A percentile compares a stretch with the other conserved stretches of the same genome.
phyloP scores from a whole-genome alignment of 1,284 basidiomycete genomes.

The Ganoderma multipileum region DNA sequence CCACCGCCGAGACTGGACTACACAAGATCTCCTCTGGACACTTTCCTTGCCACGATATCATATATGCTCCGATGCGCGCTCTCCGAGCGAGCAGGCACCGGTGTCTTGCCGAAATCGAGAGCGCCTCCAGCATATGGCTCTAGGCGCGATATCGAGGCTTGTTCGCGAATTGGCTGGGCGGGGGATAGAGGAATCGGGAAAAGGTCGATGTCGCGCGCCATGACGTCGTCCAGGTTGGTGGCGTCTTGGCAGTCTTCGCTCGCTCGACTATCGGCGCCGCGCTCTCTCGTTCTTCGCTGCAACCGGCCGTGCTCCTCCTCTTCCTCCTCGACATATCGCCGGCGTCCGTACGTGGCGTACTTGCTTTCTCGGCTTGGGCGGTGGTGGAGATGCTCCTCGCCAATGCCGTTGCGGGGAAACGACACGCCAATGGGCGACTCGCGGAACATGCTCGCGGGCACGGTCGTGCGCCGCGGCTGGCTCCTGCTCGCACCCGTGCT shows the following conservation, averaged over 20 bases:
- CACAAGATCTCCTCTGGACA: constrained; percentile 13
- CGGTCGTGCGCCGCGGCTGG: constrained; percentile 16
- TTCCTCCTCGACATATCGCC: constrained; percentile 8
- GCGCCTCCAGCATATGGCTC: constrained; percentile 25
- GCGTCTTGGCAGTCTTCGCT: constrained; percentile 23
- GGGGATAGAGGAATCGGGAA: constrained; percentile 35
- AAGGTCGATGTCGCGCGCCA: constrained; percentile 32
- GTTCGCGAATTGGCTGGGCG: neutral
- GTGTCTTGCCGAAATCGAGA: neutral
- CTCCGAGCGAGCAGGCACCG: constrained; percentile 7
- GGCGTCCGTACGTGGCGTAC: constrained; percentile 8
- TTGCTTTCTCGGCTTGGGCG: neutral
- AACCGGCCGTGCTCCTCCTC: constrained; percentile 17
- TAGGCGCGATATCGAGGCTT: constrained; percentile 19
- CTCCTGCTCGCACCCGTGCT: constrained; percentile 4
- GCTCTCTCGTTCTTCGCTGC: constrained; percentile 12
- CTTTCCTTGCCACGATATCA: constrained; percentile 27
- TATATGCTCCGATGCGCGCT: constrained; percentile 23
- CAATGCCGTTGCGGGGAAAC: neutral
- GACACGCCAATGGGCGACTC: constrained; percentile 23
- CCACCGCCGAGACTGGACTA: neutral
- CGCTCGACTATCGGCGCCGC: neutral
- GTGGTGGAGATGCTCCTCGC: neutral
- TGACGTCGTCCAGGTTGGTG: constrained; percentile 27
- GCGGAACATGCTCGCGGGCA: constrained; percentile 32